Evolutionary conservation across 2,329 filamentous ascomycete genomes (phyloP), one percentile per base, ranked within the genome.

Genomic region (Elsinoe batatas): DNA sequence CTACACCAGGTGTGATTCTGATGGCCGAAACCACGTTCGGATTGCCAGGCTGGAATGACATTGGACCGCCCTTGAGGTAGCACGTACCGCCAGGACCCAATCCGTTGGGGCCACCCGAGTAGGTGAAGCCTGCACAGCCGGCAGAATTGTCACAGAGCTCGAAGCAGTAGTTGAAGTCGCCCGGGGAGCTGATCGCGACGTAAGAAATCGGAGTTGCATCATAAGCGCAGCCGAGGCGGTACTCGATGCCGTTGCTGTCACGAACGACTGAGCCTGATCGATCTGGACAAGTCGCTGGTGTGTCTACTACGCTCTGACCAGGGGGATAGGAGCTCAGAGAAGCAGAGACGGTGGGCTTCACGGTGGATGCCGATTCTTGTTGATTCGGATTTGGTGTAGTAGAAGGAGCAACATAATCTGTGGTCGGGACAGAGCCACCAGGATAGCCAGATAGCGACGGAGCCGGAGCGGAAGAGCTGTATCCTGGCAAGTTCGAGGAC

Each of bases 151-250:
- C 53, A 12, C 53, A 56, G 1, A 35, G 42, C 38, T 56, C 20
- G 54, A 57, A 51, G n/a, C 47, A 51, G 18, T 51, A 51, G 17
- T 38, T 51, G 47, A 51, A 38, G 33, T 51, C 47, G 13, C 47
- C 47, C 7, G 47, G 47, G n/a, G 32, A 26, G 5, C 36, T 17
- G 6, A 51, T 51, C 8, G 47, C 47, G 5, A 37, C 32, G 47
- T 51, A 51, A 10, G 47, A 51, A 15, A 37, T 51, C 18, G 47
- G 47, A 10, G 18, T 12, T 20, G 47, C 32, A 26, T 51, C 47
- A 18, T 37, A 38, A 10, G 6, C 37, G 33, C 47, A 51, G 1
- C 15, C 51, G 7, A 59, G 40, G 2, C 18, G 53, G 33, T 59
- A 59, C 10, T 30, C 32, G 5, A 40, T 37, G 3, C 57, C 57